phyloP scores from a whole-genome alignment of 768 basidiomycete genomes.

The Cystoderma amianthinum region DNA sequence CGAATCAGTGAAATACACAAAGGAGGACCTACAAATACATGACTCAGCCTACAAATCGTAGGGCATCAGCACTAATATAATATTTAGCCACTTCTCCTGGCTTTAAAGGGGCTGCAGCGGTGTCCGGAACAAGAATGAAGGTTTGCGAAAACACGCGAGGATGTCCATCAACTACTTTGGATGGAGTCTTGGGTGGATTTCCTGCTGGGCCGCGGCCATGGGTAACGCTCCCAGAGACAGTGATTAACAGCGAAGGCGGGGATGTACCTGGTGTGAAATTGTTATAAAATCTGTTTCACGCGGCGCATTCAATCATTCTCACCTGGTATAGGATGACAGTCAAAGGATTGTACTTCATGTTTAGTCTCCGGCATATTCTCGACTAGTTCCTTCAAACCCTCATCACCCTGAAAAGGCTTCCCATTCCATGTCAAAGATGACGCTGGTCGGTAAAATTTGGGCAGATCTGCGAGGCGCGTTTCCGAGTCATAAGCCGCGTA shows the following conservation, averaged over 20 bases:
- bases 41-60: slow-evolving; percentile 73
- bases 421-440: slow-evolving; percentile 87
- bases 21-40: no score
- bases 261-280: slow-evolving; percentile 58
- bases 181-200: slow-evolving; percentile 46
- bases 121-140: slow-evolving; percentile 78
- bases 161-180: slow-evolving; percentile 61
- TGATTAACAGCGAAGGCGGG: slow-evolving; percentile 73
- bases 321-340: slow-evolving; percentile 89
- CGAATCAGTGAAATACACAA: no score
- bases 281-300: no score
- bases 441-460: slow-evolving; percentile 71
- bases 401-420: slow-evolving; percentile 66
- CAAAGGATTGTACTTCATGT: slow-evolving; percentile 83
- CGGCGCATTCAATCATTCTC: no score
- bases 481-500: slow-evolving; percentile 78
- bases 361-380: slow-evolving; percentile 71
- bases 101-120: slow-evolving; percentile 54
- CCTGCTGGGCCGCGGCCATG: slow-evolving; percentile 57
- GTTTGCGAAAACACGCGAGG: slow-evolving; percentile 85
- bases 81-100: slow-evolving; percentile 77
- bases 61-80: slow-evolving; percentile 70
- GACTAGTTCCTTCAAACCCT: slow-evolving; percentile 61
- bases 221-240: slow-evolving; percentile 74
- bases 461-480: slow-evolving; percentile 68